A percentile compares a stretch with the other conserved stretches of the same genome.
Conservation (phyloP, 169 alveolate species). For the Cyclospora cayetanensis region DNA sequence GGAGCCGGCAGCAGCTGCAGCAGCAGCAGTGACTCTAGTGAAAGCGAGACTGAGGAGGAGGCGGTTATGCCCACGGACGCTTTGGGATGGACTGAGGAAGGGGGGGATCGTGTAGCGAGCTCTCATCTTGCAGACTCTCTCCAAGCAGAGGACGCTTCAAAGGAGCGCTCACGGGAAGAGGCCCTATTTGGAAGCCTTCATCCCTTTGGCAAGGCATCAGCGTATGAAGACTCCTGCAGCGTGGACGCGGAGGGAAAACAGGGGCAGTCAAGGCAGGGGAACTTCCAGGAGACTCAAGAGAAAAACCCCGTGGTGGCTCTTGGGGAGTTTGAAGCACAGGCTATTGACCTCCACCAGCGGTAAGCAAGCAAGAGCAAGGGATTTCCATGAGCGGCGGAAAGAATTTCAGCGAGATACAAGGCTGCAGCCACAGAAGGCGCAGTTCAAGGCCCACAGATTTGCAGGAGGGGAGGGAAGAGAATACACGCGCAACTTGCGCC, state of each 20-base stretch:
- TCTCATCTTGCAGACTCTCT: background rate
- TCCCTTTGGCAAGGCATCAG: background rate
- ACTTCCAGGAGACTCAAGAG: background rate
- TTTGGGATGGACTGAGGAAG: background rate
- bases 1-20: background rate
- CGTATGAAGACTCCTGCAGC: background rate
- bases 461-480: background rate
- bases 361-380: background rate
- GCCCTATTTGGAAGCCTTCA: background rate
- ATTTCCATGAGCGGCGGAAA: background rate
- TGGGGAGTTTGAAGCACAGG: conserved; percentile 43
- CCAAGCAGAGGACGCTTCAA: background rate
- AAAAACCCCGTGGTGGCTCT: background rate
- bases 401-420: background rate
- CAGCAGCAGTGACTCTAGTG: background rate
- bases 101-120: background rate
- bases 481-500: background rate
- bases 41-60: background rate
- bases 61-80: background rate
- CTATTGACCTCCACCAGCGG: background rate
- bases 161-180: background rate
- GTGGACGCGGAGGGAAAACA: background rate
- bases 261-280: background rate
- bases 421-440: background rate
- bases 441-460: background rate